Percentiles rank a stretch among this genome's conserved stretches.
These are phyloP conservation scores for Haplosporangium gracile DNA, from an alignment of 192 early-diverging fungal species.

Conservation along the genomic window DNA sequence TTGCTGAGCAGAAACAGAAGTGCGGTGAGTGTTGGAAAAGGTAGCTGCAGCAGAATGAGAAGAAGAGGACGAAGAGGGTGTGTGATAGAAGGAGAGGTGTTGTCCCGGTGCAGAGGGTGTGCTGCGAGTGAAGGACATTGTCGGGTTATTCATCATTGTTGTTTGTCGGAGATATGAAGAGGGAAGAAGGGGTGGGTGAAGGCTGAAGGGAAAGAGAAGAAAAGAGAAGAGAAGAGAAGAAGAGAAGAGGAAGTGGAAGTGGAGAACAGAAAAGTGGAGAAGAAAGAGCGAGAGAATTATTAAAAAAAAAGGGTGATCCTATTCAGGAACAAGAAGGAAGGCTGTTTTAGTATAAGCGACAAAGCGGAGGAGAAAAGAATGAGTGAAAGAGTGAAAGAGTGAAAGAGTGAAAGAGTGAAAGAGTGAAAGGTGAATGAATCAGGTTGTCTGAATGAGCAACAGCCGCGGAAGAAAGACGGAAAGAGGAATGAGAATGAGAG, in stretches of 20 bases:
- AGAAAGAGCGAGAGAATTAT: neutral
- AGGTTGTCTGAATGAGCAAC: neutral
- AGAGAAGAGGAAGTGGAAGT: neutral
- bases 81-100: slow-evolving; percentile 26
- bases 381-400: slow-evolving; percentile 1
- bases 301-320: neutral
- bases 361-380: neutral
- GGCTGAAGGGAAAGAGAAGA: slow-evolving; percentile 1
- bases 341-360: neutral
- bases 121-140: slow-evolving; percentile 23
- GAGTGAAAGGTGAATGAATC: neutral
- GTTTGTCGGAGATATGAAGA: neutral
- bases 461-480: neutral
- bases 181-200: neutral
- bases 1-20: slow-evolving; percentile 3
- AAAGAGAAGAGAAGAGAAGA: neutral
- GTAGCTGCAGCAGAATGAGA: neutral
- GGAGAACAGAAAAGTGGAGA: neutral
- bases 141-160: slow-evolving; percentile 4
- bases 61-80: neutral
- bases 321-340: neutral
- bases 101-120: slow-evolving; percentile 7
- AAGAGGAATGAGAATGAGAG: neutral
- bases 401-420: slow-evolving; percentile 6
- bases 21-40: neutral